These are phyloP conservation scores for Tetraselmis striata DNA, from an alignment of 139 green algal species.

Conservation along the genomic window DNA sequence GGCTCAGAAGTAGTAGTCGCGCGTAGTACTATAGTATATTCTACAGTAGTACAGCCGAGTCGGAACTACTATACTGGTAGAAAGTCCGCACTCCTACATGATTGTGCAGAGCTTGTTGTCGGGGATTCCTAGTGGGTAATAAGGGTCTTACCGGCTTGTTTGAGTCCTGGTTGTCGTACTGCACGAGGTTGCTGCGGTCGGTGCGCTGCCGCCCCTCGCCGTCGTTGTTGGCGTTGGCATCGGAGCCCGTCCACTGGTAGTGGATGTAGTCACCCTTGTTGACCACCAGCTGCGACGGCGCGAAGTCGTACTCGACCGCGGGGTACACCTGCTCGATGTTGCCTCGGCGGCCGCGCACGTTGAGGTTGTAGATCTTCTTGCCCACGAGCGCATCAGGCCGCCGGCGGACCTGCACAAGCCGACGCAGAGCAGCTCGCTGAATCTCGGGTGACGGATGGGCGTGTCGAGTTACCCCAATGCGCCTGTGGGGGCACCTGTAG, in stretches of 20 bases:
- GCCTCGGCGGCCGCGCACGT: neutral
- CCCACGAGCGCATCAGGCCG: neutral
- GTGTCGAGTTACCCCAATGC: no score
- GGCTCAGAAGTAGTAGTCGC: no score
- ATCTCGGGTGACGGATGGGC: no score
- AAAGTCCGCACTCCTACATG: no score
- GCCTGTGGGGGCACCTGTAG: no score
- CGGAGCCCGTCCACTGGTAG: constrained; percentile 12
- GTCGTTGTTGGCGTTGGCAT: constrained; percentile 9
- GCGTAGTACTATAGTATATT: no score
- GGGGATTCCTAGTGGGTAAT: no score
- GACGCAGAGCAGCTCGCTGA: no score
- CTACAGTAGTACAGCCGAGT: no score
- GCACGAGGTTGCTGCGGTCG: constrained; percentile 12
- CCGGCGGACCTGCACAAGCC: neutral
- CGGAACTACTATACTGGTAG: no score
- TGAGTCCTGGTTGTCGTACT: neutral
- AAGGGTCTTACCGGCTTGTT: no score
- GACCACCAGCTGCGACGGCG: neutral
- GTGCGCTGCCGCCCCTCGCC: constrained; percentile 1
- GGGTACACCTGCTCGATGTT: constrained; percentile 8
- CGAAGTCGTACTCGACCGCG: constrained; percentile 2
- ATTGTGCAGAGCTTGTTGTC: no score
- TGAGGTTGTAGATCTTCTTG: constrained; percentile 1
- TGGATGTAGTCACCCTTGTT: constrained; percentile 6